Percentiles rank a stretch among this genome's conserved stretches.
Conservation (phyloP, 2,329 filamentous ascomycete species). For the Emergomyces africanus region DNA sequence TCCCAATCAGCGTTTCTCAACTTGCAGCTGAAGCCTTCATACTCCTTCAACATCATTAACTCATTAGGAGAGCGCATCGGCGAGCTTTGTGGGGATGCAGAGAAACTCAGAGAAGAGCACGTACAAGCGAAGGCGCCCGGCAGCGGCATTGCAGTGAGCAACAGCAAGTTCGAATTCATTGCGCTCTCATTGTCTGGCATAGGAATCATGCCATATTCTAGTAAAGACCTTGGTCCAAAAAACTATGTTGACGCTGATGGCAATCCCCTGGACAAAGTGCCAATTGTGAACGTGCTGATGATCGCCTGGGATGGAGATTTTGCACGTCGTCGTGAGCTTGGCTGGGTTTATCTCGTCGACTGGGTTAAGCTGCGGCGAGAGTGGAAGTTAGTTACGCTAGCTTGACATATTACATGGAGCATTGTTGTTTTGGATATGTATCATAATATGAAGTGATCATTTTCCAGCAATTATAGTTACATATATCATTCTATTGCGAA, state of each 20-base stretch:
- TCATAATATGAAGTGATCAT: not conserved
- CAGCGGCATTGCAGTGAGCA: not conserved
- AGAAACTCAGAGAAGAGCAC: not conserved
- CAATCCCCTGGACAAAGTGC: not conserved
- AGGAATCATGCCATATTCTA: not conserved
- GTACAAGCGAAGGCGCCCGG: not conserved
- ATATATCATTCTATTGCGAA: not conserved
- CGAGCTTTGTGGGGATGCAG: not conserved
- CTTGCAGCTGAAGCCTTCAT: not conserved
- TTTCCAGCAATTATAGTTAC: not conserved
- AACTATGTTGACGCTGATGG: not conserved
- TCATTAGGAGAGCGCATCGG: not conserved
- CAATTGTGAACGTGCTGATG: not conserved
- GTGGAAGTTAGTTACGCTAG: not conserved
- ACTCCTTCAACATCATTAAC: not conserved
- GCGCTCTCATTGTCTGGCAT: not conserved
- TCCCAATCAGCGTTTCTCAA: not conserved
- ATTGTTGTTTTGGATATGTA: not conserved
- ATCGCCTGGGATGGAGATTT: not conserved
- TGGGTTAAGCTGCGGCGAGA: not conserved
- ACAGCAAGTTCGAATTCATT: not conserved
- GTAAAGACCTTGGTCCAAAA: not conserved
- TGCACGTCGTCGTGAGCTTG: not conserved
- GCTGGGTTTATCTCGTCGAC: not conserved
- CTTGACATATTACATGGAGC: not conserved